phyloP scores from a whole-genome alignment of 140 eudicot genomes.

The Oenanthe javanica region DNA sequence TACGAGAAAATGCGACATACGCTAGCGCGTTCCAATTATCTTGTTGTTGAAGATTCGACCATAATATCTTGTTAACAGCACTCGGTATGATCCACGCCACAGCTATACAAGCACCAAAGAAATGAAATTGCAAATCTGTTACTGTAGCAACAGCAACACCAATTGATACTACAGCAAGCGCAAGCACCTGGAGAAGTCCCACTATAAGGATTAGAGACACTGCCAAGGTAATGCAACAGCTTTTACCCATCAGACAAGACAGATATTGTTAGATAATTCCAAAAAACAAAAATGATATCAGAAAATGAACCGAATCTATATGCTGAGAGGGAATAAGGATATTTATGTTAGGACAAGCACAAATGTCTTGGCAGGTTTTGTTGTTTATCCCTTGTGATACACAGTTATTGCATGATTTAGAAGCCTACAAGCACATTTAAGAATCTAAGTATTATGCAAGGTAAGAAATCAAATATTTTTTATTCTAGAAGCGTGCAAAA shows the following conservation, averaged over 20 bases:
- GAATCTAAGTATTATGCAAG: not conserved
- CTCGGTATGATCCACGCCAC: slow-evolving; percentile 96
- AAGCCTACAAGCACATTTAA: not conserved
- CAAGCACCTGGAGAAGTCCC: slow-evolving; percentile 58
- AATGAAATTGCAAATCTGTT: slow-evolving; percentile 89
- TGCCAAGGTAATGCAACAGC: not conserved
- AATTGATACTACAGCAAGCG: slow-evolving; percentile 68
- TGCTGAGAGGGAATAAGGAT: not conserved
- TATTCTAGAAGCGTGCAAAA: not conserved
- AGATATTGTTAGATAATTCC: not conserved
- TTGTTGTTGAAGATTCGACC: slow-evolving; percentile 98
- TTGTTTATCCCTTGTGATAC: not conserved
- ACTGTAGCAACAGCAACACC: slow-evolving; percentile 98
- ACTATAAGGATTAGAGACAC: slow-evolving; percentile 5
- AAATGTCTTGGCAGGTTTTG: not conserved
- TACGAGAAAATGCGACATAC: slow-evolving; percentile 33
- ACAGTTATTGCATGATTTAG: not conserved
- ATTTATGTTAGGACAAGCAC: not conserved
- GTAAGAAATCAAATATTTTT: not conserved
- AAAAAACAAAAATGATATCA: not conserved
- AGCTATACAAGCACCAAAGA: slow-evolving; percentile 93
- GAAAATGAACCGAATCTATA: not conserved
- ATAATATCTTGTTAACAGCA: slow-evolving; percentile 82
- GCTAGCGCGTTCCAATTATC: slow-evolving; percentile 94
- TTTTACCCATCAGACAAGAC: not conserved